A percentile compares a stretch with the other conserved stretches of the same genome.
Conservation (phyloP, 305 asterid species). For the Petunia hybrid region DNA sequence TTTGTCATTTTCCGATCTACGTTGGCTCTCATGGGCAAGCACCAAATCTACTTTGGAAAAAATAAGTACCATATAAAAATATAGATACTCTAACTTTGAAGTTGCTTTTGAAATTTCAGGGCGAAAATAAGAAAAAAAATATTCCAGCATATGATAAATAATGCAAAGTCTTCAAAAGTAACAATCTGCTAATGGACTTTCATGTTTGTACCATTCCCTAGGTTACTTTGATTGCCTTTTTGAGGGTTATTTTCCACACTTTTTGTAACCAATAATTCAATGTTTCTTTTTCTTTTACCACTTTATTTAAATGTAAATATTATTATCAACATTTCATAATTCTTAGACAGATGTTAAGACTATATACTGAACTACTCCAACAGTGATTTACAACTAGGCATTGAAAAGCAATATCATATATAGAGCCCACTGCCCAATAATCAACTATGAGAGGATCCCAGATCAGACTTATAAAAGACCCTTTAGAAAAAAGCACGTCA, state of each 20-base stretch:
- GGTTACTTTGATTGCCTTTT: constrained; percentile 25
- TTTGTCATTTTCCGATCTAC: constrained; percentile 20
- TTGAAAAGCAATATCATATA: constrained; percentile 5
- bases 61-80: constrained; percentile 17
- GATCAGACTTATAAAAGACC: constrained; percentile 26
- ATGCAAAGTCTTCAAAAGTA: background rate
- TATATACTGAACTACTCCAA: background rate
- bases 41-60: background rate
- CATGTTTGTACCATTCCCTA: constrained; percentile 30
- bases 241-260: background rate
- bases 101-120: constrained; percentile 5
- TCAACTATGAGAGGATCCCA: constrained; percentile 32
- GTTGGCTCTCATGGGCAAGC: constrained; percentile 20
- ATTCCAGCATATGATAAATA: background rate
- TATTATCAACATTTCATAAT: background rate
- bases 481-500: background rate
- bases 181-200: background rate
- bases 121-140: background rate
- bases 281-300: background rate
- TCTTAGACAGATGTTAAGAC: too few species aligned
- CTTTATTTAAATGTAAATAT: background rate
- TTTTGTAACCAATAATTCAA: constrained; percentile 18
- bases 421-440: constrained; percentile 31
- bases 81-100: constrained; percentile 17
- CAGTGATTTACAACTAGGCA: constrained; percentile 26